Conservation (phyloP, 2,329 filamentous ascomycete species). For the Phyllosticta citriasiana region DNA sequence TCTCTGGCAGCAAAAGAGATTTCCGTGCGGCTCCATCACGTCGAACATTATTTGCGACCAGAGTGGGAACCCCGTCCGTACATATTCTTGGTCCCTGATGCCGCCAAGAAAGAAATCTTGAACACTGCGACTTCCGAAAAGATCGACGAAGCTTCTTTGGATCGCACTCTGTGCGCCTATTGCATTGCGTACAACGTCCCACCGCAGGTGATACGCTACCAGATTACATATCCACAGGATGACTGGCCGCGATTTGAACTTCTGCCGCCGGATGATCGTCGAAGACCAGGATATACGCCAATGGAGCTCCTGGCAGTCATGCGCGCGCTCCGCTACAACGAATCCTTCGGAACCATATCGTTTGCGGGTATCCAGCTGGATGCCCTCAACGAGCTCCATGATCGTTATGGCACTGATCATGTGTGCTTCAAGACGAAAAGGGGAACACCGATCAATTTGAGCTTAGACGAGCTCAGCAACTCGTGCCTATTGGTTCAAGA, state of each 20-base stretch:
- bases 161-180: conserved; percentile 59
- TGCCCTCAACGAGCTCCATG: conserved; percentile 50
- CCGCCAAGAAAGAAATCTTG: conserved; percentile 26
- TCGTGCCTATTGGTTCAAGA: conserved; percentile 58
- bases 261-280: conserved; percentile 43
- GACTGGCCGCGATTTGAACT: conserved; percentile 59
- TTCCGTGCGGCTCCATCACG: conserved; percentile 49
- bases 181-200: conserved; percentile 60
- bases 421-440: conserved; percentile 49
- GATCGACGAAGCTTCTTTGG: conserved; percentile 52
- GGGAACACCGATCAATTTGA: conserved; percentile 46
- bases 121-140: conserved; percentile 35
- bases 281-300: conserved; percentile 41
- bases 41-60: conserved; percentile 54
- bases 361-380: conserved; percentile 57
- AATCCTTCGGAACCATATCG: conserved; percentile 57
- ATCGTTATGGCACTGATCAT: conserved; percentile 51
- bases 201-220: conserved; percentile 55
- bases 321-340: conserved; percentile 60
- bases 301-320: conserved; percentile 61
- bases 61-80: conserved; percentile 56
- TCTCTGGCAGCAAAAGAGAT: conserved; percentile 56
- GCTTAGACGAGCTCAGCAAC: conserved; percentile 42
- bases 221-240: conserved; percentile 37
- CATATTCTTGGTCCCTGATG: conserved; percentile 49